Conservation (phyloP, 2,329 filamentous ascomycete species). For the Orbilia quercus region DNA sequence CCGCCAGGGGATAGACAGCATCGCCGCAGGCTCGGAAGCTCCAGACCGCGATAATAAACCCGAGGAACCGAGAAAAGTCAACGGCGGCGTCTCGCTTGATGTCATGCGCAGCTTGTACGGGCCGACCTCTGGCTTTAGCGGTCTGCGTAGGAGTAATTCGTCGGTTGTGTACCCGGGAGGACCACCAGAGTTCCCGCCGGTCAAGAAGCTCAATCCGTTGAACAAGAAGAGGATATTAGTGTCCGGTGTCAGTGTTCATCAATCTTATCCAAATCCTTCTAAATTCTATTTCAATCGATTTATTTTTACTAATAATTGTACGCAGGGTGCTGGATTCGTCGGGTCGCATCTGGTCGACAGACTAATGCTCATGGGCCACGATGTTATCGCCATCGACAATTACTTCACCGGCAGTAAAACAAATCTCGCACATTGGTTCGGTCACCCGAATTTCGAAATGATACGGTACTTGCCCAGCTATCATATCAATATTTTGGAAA, state of each 20-base stretch:
- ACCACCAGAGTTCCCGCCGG: constrained; percentile 58
- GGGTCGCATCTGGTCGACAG: constrained; percentile 61
- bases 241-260: constrained; percentile 58
- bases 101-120: constrained; percentile 47
- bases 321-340: constrained; percentile 60
- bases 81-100: constrained; percentile 44
- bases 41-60: constrained; percentile 2
- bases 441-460: constrained; percentile 60
- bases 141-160: constrained; percentile 52
- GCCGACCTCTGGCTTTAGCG: constrained; percentile 18
- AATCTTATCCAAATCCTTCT: background rate
- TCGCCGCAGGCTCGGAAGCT: constrained; percentile 7
- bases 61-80: constrained; percentile 1
- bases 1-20: constrained; percentile 30
- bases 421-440: constrained; percentile 60
- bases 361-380: constrained; percentile 60
- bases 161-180: constrained; percentile 56
- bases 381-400: constrained; percentile 60
- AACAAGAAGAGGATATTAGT: constrained; percentile 60
- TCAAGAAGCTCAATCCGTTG: constrained; percentile 58
- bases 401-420: constrained; percentile 60
- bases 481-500: no score
- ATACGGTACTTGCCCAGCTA: constrained; percentile 58
- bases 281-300: constrained; percentile 4
- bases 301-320: constrained; percentile 8